Evolutionary conservation across 2,329 filamentous ascomycete species (phyloP).

Genomic region (Hortaea werneckii): DNA sequence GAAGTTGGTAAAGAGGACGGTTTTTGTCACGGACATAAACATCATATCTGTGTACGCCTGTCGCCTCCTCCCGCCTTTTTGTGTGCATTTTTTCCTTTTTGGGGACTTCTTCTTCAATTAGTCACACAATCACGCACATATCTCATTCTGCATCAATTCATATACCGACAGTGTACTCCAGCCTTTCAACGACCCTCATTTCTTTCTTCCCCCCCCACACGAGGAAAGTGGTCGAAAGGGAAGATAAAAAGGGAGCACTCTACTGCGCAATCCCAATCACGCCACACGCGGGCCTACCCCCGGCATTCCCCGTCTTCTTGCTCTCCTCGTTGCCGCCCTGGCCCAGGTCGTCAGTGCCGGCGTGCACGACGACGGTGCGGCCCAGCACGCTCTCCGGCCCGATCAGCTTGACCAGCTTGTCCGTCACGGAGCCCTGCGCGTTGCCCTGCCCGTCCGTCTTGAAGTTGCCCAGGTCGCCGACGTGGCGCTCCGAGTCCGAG

Average conservation of each 20-base stretch:
- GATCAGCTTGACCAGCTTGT: constrained; percentile 88
- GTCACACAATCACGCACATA: no score
- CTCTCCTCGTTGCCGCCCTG: constrained; percentile 87
- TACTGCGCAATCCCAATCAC: constrained; percentile 28
- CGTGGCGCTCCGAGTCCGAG: constrained; percentile 73
- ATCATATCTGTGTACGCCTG: no score
- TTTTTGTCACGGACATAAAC: no score
- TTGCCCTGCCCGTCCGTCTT: constrained; percentile 90
- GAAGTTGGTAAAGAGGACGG: no score
- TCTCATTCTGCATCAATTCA: no score
- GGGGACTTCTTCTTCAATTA: no score
- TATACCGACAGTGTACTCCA: no score
- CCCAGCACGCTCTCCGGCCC: constrained; percentile 91
- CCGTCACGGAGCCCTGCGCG: constrained; percentile 66
- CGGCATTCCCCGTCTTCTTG: constrained; percentile 97
- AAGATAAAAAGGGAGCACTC: background rate
- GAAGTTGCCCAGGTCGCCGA: constrained; percentile 96
- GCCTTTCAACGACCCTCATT: no score
- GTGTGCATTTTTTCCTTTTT: no score
- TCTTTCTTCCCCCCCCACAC: no score
- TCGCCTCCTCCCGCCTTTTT: no score
- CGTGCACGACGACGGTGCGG: constrained; percentile 90
- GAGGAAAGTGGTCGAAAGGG: background rate
- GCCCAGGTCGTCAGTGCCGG: constrained; percentile 92
- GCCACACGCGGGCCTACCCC: constrained; percentile 84